A percentile compares a stretch with the other conserved stretches of the same genome.
phyloP scores from a whole-genome alignment of 2,329 filamentous ascomycete species.

The Xylaria sp. region DNA sequence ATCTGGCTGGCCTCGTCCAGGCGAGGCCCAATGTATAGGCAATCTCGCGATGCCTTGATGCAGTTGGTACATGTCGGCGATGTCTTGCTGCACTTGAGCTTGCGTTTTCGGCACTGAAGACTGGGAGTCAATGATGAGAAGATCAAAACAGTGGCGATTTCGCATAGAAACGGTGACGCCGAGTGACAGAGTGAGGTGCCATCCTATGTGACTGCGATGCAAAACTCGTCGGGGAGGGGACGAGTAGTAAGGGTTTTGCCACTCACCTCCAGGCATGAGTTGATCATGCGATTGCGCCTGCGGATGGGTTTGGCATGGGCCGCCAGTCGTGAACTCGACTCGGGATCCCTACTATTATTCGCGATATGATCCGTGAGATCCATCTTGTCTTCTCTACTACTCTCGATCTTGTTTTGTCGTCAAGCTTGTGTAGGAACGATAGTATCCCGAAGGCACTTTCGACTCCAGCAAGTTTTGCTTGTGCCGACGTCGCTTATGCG shows the following conservation, averaged over 20 bases:
- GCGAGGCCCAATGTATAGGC: constrained; percentile 60
- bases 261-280: constrained; percentile 55
- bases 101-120: constrained; percentile 59
- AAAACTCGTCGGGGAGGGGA: constrained; percentile 3
- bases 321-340: constrained; percentile 20
- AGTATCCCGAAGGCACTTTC: neutral
- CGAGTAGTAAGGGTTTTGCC: neutral
- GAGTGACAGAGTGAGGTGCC: neutral
- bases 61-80: constrained; percentile 65
- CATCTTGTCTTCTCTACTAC: constrained; percentile 10
- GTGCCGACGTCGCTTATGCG: neutral
- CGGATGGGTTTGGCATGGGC: constrained; percentile 42
- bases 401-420: neutral
- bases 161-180: constrained; percentile 1
- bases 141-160: neutral
- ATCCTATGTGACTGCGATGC: constrained; percentile 11
- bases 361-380: constrained; percentile 12
- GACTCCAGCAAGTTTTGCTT: neutral
- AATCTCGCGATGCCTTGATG: constrained; percentile 48
- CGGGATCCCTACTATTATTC: constrained; percentile 13
- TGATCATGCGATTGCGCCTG: constrained; percentile 60
- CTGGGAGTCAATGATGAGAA: neutral
- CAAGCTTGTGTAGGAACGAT: neutral
- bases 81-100: constrained; percentile 71
- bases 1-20: constrained; percentile 65